Evolutionary conservation across 768 basidiomycete species (phyloP).

Genomic region (Pleurotus salmoneostramineus): DNA sequence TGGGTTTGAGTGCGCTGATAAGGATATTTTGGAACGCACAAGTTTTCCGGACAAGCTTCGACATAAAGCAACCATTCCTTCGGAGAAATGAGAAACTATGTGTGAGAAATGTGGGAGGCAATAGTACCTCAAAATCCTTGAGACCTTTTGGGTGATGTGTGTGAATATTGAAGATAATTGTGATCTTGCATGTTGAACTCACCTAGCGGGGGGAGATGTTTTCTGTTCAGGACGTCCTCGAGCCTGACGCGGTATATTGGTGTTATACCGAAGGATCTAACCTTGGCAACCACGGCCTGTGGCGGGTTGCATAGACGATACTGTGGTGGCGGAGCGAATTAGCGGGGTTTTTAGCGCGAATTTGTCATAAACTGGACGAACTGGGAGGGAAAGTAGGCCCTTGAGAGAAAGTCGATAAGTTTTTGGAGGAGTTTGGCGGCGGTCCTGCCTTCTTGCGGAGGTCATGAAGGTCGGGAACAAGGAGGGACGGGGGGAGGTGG

Average conservation of each 20-base stretch:
- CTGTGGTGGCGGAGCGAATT: slow-evolving; percentile 17
- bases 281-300: slow-evolving; percentile 56
- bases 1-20: not conserved
- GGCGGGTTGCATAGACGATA: slow-evolving; percentile 66
- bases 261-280: slow-evolving; percentile 64
- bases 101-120: not conserved
- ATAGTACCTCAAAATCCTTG: slow-evolving; percentile 60
- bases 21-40: slow-evolving; percentile 34
- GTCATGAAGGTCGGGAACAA: slow-evolving; percentile 11
- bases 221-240: slow-evolving; percentile 72
- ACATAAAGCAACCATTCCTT: slow-evolving; percentile 81
- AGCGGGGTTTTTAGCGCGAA: not conserved
- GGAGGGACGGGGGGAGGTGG: not conserved
- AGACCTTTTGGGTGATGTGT: slow-evolving; percentile 35
- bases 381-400: slow-evolving; percentile 34
- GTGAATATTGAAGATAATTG: not conserved
- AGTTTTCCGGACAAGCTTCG: slow-evolving; percentile 71
- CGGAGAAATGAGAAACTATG: not conserved
- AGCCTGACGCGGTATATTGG: slow-evolving; percentile 65
- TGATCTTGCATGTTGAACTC: slow-evolving; percentile 9
- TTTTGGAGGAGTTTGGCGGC: slow-evolving; percentile 22
- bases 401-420: slow-evolving; percentile 21
- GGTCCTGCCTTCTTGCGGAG: slow-evolving; percentile 7
- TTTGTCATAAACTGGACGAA: slow-evolving; percentile 13
- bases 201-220: slow-evolving; percentile 78